Evolutionary conservation across 257 asterid species (phyloP), one percentile per base, ranked within the genome.

Genomic region (Rubia yunnanensis): DNA sequence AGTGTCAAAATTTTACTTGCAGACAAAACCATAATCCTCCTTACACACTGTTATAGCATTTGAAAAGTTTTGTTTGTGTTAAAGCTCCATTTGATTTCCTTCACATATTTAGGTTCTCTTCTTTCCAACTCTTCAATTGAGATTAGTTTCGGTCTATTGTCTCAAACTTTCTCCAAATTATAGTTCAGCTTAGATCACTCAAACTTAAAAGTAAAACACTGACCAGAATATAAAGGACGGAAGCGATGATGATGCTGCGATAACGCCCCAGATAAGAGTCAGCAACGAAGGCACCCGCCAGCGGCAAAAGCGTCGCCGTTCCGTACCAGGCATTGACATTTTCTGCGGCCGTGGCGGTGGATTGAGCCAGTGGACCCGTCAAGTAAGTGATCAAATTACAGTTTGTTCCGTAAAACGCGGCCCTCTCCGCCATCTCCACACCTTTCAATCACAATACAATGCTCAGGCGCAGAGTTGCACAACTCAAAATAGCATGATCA

Each of bases 311-410:
- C 49, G 39, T 15, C 46, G 80, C 74, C 26, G 74, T 56, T 10
- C 85, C 82, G 11, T 75, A 67, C 85, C 85, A 80, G 22, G 52
- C 63, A 58, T 80, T 80, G 14, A 80, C 69, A 39, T 75, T 80
- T 48, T 49, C 76, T 4, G 82, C 82, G 2, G 82, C 85, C 5
- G 70, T 65, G 3, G 82, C 85, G 4, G 75, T 75, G 17, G 85
- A 74, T 38, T 77, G 85, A 20, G 80, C 82, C 32, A 80, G 79
- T 57, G 78, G 78, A 28, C 82, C 85, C 9, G 82, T 80, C 64
- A 80, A 63, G 73, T 77, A 77, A 65, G 74, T 80, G 10, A 77
- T 77, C 70, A 80, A 71, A 66, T 80, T 75, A 26, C 71, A 68
- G 44, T 68, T 64, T 65, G 72, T 74, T 50, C 85, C 82, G 49